Evolutionary conservation across 768 basidiomycete genomes (phyloP), one percentile per base, ranked within the genome.

Genomic region (Trichaptum fuscoviolaceum): DNA sequence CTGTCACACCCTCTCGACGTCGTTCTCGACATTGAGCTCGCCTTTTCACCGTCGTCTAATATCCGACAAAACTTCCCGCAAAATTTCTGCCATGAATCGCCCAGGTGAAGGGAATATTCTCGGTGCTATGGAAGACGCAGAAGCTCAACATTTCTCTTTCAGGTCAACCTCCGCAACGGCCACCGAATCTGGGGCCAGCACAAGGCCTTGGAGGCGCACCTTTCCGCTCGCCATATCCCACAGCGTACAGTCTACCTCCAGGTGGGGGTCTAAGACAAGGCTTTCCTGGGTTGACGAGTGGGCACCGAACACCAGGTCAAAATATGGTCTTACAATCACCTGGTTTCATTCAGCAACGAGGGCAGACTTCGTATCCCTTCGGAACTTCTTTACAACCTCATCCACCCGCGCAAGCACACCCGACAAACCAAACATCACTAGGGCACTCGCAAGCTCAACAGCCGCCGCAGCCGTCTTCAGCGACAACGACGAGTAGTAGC

Each of bases 101-200:
- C 42, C 42, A 52, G 42, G 42, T 52, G 42, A 52, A 52, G 42
- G 20, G 42, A 20, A 52, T 20, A 52, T 52, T 52, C 42, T 52
- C 30, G 30, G 42, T 20, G 42, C 42, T 15, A 12, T 20, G 42
- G 12, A 12, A 52, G 42, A 52, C 20, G 15, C 2, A 12, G 15
- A 12, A 12, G 42, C 42, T 52, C 42, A 52, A 52, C 42, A 20
- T 52, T 52, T 52, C 42, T 52, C 42, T 52, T 52, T 52, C 75
- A 92, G 89, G 90, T 73, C 91, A 91, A 84, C 89, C 90, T 64
- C 90, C 89, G 72, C 91, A 92, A 77, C 83, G 91, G 75, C 90
- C 91, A 63, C 90, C 91, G 69, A 90, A 84, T 76, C 84, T 92
- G 67, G 83, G 84, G 10, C 85, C 88, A 34, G 87, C 86, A 67